Evolutionary conservation across 2,329 filamentous ascomycete genomes (phyloP).

Genomic region (Akanthomyces uredinophilus): DNA sequence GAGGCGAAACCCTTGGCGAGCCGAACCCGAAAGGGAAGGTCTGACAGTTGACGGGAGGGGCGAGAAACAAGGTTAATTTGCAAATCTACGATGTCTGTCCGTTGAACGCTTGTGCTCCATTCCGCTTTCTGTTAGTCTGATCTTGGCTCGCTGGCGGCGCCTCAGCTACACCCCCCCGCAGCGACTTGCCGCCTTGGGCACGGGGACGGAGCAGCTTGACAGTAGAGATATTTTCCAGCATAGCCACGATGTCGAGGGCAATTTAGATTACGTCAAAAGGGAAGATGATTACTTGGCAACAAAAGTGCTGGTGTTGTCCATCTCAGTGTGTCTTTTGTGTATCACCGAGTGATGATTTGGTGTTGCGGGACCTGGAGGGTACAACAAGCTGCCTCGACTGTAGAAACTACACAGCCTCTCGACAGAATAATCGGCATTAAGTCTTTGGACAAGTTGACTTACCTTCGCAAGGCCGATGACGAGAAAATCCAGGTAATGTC

Average conservation of each 20-base stretch:
- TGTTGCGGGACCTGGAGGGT: conserved; percentile 1
- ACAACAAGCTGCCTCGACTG: not conserved
- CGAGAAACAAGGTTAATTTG: conserved; percentile 2
- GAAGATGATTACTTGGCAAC: not conserved
- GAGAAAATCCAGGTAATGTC: not conserved
- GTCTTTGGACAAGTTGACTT: not conserved
- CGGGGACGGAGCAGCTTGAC: not conserved
- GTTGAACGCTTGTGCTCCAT: not conserved
- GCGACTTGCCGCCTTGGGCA: not conserved
- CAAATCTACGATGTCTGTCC: conserved; percentile 1
- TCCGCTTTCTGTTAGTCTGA: not conserved
- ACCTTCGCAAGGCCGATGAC: not conserved
- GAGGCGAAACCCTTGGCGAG: conserved; percentile 9
- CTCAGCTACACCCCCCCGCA: no score
- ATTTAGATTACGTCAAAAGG: conserved; percentile 1
- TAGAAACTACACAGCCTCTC: not conserved
- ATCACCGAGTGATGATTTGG: not conserved
- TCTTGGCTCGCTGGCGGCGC: not conserved
- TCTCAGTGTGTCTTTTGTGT: not conserved
- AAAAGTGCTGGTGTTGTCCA: not conserved
- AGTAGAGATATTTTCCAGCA: not conserved
- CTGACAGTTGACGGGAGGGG: not conserved
- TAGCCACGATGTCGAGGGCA: conserved; percentile 3
- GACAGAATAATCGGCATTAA: not conserved
- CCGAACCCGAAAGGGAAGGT: conserved; percentile 12